A percentile compares a stretch with the other conserved stretches of the same genome.
Evolutionary conservation across 2,329 filamentous ascomycete species (phyloP).

Genomic region (Talaromyces albobiverticillius): DNA sequence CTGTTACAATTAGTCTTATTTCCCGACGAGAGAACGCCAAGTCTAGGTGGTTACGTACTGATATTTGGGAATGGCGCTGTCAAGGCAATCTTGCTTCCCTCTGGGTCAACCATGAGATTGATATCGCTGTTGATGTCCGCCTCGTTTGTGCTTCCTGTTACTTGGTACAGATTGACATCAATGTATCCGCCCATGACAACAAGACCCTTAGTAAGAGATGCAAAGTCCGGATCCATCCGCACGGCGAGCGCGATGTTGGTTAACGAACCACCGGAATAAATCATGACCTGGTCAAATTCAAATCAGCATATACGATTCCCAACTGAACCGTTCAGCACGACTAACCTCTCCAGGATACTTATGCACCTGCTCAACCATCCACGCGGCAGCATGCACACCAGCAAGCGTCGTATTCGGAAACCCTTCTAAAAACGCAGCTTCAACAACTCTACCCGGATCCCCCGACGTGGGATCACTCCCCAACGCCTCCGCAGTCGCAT

Average conservation of each 20-base stretch:
- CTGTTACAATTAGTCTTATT: not conserved
- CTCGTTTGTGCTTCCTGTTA: conserved; percentile 24
- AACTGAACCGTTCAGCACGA: not conserved
- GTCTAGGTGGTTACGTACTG: conserved; percentile 11
- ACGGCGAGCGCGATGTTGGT: conserved; percentile 51
- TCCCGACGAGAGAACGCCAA: too few relatives aligned
- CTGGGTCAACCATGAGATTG: conserved; percentile 53
- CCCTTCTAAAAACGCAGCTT: conserved; percentile 45
- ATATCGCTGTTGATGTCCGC: conserved; percentile 35
- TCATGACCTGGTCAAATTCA: conserved; percentile 27
- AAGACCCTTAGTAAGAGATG: conserved; percentile 45
- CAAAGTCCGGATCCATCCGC: conserved; percentile 47
- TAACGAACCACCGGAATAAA: conserved; percentile 47
- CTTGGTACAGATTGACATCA: conserved; percentile 40
- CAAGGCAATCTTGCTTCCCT: conserved; percentile 50
- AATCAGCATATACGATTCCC: not conserved
- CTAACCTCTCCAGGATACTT: conserved; percentile 49
- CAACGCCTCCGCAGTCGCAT: conserved; percentile 39
- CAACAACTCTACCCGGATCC: conserved; percentile 41
- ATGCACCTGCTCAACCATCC: conserved; percentile 48
- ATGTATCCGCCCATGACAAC: conserved; percentile 54
- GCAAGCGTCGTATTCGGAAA: conserved; percentile 45
- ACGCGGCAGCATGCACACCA: conserved; percentile 41
- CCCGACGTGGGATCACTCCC: conserved; percentile 48
- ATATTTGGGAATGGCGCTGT: conserved; percentile 49